phyloP scores from a whole-genome alignment of 169 alveolate species.

The Cryptosporidium meleagridis region DNA sequence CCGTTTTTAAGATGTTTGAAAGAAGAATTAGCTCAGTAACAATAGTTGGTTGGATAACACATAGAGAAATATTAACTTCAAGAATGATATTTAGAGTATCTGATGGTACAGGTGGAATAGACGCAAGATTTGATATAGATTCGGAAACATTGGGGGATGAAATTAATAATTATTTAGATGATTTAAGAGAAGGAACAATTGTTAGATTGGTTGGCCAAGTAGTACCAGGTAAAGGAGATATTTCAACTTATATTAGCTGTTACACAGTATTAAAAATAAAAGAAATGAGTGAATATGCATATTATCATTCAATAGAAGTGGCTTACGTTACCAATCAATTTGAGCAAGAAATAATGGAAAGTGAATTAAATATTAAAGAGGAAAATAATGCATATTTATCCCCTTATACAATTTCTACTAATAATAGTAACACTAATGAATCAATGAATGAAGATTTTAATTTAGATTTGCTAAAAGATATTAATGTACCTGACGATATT shows the following conservation, averaged over 20 bases:
- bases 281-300: conserved; percentile 43
- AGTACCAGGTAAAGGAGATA: conserved; percentile 64
- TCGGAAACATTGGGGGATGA: conserved; percentile 67
- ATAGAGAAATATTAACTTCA: conserved; percentile 30
- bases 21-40: conserved; percentile 63
- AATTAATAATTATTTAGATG: conserved; percentile 13
- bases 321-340: neutral
- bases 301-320: conserved; percentile 63
- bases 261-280: conserved; percentile 35
- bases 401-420: neutral
- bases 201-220: conserved; percentile 70
- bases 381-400: neutral
- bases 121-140: conserved; percentile 67
- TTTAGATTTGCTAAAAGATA: neutral
- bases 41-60: conserved; percentile 61
- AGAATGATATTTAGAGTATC: conserved; percentile 72
- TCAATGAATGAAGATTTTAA: neutral
- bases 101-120: conserved; percentile 74
- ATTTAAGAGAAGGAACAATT: conserved; percentile 55
- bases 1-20: conserved; percentile 51
- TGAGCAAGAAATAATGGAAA: neutral
- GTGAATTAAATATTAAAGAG: neutral
- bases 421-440: neutral
- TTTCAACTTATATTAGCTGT: conserved; percentile 60
- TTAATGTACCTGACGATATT: conserved; percentile 48